Percentiles rank a stretch among this genome's conserved stretches.
phyloP scores from a whole-genome alignment of 2,329 filamentous ascomycete genomes.

The Calonectria pseudoreteaudii region DNA sequence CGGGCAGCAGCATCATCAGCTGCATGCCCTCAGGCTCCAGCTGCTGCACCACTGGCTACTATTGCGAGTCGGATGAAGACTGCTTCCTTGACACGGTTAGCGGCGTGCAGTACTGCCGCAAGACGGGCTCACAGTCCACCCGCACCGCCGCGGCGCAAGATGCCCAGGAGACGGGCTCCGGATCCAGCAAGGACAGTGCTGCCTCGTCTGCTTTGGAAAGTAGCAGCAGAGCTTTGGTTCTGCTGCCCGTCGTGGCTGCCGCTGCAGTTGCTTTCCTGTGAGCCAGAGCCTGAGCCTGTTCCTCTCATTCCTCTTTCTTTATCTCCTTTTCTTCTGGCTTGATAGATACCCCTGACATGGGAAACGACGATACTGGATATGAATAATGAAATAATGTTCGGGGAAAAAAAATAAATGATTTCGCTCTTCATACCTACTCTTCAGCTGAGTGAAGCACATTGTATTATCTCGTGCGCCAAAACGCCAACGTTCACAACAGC shows the following conservation, averaged over 20 bases:
- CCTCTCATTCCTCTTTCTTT: background rate
- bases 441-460: background rate
- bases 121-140: background rate
- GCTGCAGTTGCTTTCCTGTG: background rate
- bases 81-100: background rate
- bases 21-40: background rate
- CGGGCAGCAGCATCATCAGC: background rate
- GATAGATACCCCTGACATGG: background rate
- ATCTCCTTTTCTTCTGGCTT: background rate
- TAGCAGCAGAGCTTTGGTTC: background rate
- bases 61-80: background rate
- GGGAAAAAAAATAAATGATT: background rate
- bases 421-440: background rate
- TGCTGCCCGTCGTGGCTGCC: background rate
- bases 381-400: background rate
- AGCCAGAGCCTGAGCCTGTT: background rate
- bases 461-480: conserved; percentile 26
- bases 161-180: background rate
- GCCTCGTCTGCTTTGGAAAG: background rate
- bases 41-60: background rate
- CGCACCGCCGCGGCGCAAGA: background rate
- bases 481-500: background rate
- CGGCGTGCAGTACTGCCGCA: conserved; percentile 1
- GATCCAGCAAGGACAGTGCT: background rate
- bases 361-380: background rate